These are phyloP conservation scores for Ramalina intermedia DNA, from an alignment of 495 filamentous ascomycete species.

Conservation along the genomic window DNA sequence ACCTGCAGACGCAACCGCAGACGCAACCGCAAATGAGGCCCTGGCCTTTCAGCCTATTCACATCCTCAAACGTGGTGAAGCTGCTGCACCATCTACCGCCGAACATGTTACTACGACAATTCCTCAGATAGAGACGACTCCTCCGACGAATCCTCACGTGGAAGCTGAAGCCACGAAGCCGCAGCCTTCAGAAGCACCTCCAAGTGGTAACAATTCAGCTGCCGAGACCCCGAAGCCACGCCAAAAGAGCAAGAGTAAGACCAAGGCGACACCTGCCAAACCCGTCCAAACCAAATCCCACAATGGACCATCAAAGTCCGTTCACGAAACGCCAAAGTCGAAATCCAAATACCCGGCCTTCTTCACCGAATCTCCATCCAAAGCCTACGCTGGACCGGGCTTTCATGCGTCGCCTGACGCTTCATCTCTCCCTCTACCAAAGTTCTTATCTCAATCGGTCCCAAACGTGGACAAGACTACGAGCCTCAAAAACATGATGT, in stretches of 20 bases:
- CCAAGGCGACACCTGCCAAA: neutral
- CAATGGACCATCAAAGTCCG: too few species aligned
- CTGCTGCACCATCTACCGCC: neutral
- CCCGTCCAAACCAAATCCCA: neutral
- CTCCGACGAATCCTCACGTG: too few species aligned
- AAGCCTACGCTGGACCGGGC: slow-evolving; percentile 77
- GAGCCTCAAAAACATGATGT: slow-evolving; percentile 27
- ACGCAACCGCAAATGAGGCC: neutral
- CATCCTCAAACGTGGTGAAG: slow-evolving; percentile 3
- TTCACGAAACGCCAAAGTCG: neutral
- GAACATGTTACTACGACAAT: neutral
- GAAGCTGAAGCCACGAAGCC: too few species aligned
- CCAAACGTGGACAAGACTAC: slow-evolving; percentile 40
- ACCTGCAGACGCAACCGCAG: neutral
- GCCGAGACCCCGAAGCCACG: too few species aligned
- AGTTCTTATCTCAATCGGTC: slow-evolving; percentile 72
- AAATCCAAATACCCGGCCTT: slow-evolving; percentile 5
- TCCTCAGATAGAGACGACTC: too few species aligned
- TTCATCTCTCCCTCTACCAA: slow-evolving; percentile 83
- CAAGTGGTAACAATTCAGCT: too few species aligned
- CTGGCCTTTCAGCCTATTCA: slow-evolving; percentile 15
- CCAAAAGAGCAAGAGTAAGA: neutral
- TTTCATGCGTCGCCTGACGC: slow-evolving; percentile 94
- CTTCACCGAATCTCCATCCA: slow-evolving; percentile 5
- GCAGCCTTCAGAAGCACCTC: too few species aligned